A percentile compares a stretch with the other conserved stretches of the same genome.
Conservation (phyloP, 345 rosid genomes). For the Sisymbrium altissimum region DNA sequence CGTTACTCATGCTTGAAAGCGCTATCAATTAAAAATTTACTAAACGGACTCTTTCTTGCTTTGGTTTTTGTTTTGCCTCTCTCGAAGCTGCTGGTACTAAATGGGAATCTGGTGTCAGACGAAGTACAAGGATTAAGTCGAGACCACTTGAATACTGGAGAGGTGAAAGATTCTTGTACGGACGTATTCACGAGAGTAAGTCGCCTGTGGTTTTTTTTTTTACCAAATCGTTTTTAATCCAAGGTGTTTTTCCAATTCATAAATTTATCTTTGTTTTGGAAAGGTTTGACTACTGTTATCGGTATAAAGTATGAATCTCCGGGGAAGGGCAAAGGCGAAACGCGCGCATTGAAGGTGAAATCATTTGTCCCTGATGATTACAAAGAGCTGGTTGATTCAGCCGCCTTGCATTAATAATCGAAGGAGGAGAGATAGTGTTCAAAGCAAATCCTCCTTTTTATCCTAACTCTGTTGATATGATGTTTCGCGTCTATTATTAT, state of each 20-base stretch:
- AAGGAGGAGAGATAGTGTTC: not conserved
- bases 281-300: slow-evolving; percentile 80
- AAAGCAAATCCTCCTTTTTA: not conserved
- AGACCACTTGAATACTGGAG: slow-evolving; percentile 94
- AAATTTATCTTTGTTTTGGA: not conserved
- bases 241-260: not conserved
- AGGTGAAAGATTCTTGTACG: slow-evolving; percentile 90
- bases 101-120: slow-evolving; percentile 57
- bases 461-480: not conserved
- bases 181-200: slow-evolving; percentile 88
- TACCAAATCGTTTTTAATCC: not conserved
- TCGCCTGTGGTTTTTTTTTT: slow-evolving; percentile 5
- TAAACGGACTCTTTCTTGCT: not conserved
- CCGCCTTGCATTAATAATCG: slow-evolving; percentile 38
- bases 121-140: slow-evolving; percentile 85
- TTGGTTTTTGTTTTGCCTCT: not conserved
- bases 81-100: slow-evolving; percentile 58
- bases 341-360: slow-evolving; percentile 56
- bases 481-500: not conserved
- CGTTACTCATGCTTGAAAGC: not conserved
- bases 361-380: slow-evolving; percentile 70
- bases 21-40: slow-evolving; percentile 4
- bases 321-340: slow-evolving; percentile 29
- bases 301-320: slow-evolving; percentile 77
- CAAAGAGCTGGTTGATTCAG: slow-evolving; percentile 56